Evolutionary conservation across 495 filamentous ascomycete species (phyloP).

Genomic region (Aspergillus asperescens): DNA sequence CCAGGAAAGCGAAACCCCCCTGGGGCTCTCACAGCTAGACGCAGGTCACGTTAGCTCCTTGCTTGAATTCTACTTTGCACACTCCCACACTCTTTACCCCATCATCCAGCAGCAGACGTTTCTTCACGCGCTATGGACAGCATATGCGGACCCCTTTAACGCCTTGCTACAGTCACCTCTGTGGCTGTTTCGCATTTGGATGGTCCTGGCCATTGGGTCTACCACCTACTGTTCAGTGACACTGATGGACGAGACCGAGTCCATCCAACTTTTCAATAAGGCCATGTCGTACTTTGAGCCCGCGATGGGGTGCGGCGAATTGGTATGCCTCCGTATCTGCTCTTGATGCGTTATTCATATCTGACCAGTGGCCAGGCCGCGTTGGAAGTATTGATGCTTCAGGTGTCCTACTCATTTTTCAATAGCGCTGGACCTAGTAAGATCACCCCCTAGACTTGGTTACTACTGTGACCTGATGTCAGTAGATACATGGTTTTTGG

Average conservation of each 20-base stretch:
- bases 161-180: slow-evolving; percentile 24
- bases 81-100: slow-evolving; percentile 39
- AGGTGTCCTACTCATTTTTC: slow-evolving; percentile 41
- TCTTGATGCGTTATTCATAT: neutral
- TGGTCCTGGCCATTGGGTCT: slow-evolving; percentile 38
- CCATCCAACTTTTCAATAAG: slow-evolving; percentile 32
- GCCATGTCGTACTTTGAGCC: slow-evolving; percentile 35
- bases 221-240: slow-evolving; percentile 35
- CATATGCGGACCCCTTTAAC: slow-evolving; percentile 26
- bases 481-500: slow-evolving; percentile 32
- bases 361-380: slow-evolving; percentile 21
- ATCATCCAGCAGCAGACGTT: slow-evolving; percentile 31
- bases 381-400: slow-evolving; percentile 37
- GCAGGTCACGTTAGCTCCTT: slow-evolving; percentile 2
- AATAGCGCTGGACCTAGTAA: slow-evolving; percentile 39
- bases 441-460: too few relatives aligned
- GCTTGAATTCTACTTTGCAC: slow-evolving; percentile 38
- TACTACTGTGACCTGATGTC: neutral
- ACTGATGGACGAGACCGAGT: slow-evolving; percentile 35
- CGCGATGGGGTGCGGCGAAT: slow-evolving; percentile 32
- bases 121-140: slow-evolving; percentile 22
- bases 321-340: slow-evolving; percentile 20
- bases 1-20: too few relatives aligned
- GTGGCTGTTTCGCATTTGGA: slow-evolving; percentile 36
- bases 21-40: too few relatives aligned